phyloP scores from a whole-genome alignment of 2,329 filamentous ascomycete species.

The Aspergillus fumigatiaffinis region DNA sequence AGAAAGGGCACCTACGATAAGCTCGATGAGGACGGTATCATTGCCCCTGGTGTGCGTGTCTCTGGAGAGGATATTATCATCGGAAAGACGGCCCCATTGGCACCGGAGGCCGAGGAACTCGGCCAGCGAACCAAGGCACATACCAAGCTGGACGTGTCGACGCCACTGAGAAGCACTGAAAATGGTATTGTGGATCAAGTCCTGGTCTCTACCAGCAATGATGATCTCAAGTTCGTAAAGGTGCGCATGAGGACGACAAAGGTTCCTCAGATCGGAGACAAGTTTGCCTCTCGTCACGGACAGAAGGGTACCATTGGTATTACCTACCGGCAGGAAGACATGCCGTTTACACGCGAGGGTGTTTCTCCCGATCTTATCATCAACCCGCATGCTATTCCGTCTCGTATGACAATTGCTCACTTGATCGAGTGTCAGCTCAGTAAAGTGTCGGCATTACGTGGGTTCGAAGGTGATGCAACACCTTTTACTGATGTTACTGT shows the following conservation, averaged over 20 bases:
- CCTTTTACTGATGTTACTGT: slow-evolving; percentile 98
- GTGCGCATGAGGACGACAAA: slow-evolving; percentile 97
- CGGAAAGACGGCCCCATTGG: slow-evolving; percentile 94
- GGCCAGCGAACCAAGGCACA: slow-evolving; percentile 87
- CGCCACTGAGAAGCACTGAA: slow-evolving; percentile 88
- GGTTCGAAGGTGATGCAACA: slow-evolving; percentile 93
- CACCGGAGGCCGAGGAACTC: slow-evolving; percentile 86
- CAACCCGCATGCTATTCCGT: slow-evolving; percentile 98
- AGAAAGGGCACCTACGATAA: slow-evolving; percentile 98
- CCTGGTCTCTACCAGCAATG: slow-evolving; percentile 87
- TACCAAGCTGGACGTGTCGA: slow-evolving; percentile 92
- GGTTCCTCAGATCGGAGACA: slow-evolving; percentile 97
- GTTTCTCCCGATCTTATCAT: slow-evolving; percentile 95
- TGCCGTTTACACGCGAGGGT: slow-evolving; percentile 94
- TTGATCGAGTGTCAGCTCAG: slow-evolving; percentile 98
- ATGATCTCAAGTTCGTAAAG: slow-evolving; percentile 94
- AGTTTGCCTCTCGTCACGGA: slow-evolving; percentile 97
- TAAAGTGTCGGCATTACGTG: slow-evolving; percentile 90
- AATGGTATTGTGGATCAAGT: slow-evolving; percentile 96
- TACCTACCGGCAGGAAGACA: slow-evolving; percentile 95
- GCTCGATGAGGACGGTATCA: slow-evolving; percentile 91
- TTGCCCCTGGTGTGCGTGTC: slow-evolving; percentile 88
- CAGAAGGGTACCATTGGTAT: slow-evolving; percentile 99
- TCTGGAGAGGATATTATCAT: slow-evolving; percentile 99
- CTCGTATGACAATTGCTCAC: slow-evolving; percentile 99